Evolutionary conservation across 192 early-diverging fungal genomes (phyloP), one percentile per base, ranked within the genome.

Genomic region (Coemansia sp.): DNA sequence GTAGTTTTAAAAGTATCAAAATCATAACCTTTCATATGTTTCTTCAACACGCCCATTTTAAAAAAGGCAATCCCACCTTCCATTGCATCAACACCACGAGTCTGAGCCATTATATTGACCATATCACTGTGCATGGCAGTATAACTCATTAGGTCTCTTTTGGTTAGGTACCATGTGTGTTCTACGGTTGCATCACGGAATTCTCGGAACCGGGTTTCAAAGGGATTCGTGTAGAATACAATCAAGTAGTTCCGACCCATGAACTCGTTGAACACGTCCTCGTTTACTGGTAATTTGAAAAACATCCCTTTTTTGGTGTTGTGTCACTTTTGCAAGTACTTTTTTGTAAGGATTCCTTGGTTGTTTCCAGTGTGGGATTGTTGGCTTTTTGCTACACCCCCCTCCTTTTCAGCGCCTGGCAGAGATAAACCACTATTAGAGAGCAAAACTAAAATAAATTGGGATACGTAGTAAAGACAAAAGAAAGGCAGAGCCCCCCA

Each of bases 161-260:
- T n/a, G n/a, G n/a, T n/a, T n/a, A n/a, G n/a, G n/a, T n/a, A n/a
- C n/a, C n/a, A n/a, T n/a, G n/a, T n/a, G n/a, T n/a, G n/a, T n/a
- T n/a, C n/a, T n/a, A n/a, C n/a, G n/a, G 6, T 6, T 1, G 21
- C 40, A 1, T 37, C n/a, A 12, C 56, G 56, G n/a, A 59, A 59
- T 12, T 59, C 40, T 1, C 50, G 36, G 12, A 37, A 28, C 1
- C 41, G 33, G 8, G 38, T 17, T 23, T 27, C 31, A 23, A 38
- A 17, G 6, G 23, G 28, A 11, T 49, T 36, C 2, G 42, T 22
- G 23, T 51, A 49, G 8, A 59, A 59, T 20, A 59, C 38, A 9
- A 59, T 45, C 5, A 26, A 20, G 16, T 59, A 59, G 35, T 50
- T 31, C 28, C 19, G 30, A 0, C 35, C 28, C 47, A 59, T 38